Evolutionary conservation across 371 early-diverging fungal species (phyloP).

Genomic region (Mortierella sp.): DNA sequence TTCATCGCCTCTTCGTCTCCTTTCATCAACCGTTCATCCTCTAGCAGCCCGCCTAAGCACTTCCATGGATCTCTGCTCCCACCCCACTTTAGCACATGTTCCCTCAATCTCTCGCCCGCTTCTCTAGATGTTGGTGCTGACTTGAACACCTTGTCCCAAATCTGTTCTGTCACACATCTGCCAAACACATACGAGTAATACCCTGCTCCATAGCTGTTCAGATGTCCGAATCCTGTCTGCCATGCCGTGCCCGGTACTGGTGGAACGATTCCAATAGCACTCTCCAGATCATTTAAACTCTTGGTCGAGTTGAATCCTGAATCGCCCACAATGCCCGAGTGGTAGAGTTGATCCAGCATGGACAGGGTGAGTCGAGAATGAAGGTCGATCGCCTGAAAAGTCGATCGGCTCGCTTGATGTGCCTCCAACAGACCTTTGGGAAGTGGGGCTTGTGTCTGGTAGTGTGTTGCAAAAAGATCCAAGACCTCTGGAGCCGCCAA

Average conservation of each 20-base stretch:
- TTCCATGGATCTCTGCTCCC: slow-evolving; percentile 94
- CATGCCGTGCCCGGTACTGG: slow-evolving; percentile 79
- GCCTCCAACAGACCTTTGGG: slow-evolving; percentile 60
- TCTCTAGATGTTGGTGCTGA: slow-evolving; percentile 64
- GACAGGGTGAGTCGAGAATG: slow-evolving; percentile 91
- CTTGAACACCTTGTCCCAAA: slow-evolving; percentile 80
- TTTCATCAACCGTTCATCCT: slow-evolving; percentile 66
- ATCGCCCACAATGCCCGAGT: slow-evolving; percentile 55
- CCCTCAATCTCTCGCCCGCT: slow-evolving; percentile 71
- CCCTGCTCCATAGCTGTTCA: slow-evolving; percentile 91
- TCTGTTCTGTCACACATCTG: slow-evolving; percentile 79
- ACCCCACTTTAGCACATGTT: slow-evolving; percentile 88
- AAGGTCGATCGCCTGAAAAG: slow-evolving; percentile 79
- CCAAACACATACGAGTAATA: slow-evolving; percentile 96
- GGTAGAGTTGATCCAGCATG: slow-evolving; percentile 85
- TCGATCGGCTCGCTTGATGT: slow-evolving; percentile 61
- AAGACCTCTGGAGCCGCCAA: slow-evolving; percentile 79
- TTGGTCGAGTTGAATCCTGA: slow-evolving; percentile 62
- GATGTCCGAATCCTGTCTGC: slow-evolving; percentile 93
- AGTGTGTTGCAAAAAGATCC: slow-evolving; percentile 73
- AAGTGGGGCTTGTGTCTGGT: slow-evolving; percentile 67
- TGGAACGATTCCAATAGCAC: slow-evolving; percentile 68
- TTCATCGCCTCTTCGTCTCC: slow-evolving; percentile 79
- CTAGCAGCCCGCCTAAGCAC: slow-evolving; percentile 77
- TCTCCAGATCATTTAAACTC: slow-evolving; percentile 65